Conservation (phyloP, 2,329 filamentous ascomycete genomes). For the Coniochaeta sp. region DNA sequence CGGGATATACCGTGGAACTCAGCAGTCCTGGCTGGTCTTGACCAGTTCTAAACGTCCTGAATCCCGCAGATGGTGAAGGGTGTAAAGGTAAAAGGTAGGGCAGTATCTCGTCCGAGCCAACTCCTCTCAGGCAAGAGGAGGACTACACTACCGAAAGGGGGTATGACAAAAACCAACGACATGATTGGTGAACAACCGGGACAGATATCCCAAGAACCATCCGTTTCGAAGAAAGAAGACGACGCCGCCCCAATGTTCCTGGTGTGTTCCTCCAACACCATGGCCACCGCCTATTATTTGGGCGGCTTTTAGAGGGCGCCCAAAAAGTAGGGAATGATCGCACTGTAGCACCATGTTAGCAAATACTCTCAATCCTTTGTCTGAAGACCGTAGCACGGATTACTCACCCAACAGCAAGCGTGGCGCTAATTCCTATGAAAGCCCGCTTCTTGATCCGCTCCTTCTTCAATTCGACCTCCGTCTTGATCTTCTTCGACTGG, state of each 20-base stretch:
- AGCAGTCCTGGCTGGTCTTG: not conserved
- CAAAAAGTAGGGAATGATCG: not conserved
- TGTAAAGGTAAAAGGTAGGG: no score
- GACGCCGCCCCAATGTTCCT: not conserved
- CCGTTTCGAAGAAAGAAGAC: not conserved
- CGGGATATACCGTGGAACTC: not conserved
- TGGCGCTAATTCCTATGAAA: constrained; percentile 77
- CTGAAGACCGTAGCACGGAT: not conserved
- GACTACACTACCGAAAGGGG: not conserved
- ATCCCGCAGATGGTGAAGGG: not conserved
- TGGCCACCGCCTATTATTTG: not conserved
- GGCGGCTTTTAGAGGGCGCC: not conserved
- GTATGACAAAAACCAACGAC: constrained; percentile 1
- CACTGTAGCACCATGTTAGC: constrained; percentile 5
- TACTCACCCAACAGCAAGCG: constrained; percentile 84
- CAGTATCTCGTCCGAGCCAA: not conserved
- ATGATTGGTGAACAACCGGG: not conserved
- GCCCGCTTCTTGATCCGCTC: constrained; percentile 82
- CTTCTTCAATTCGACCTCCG: constrained; percentile 75
- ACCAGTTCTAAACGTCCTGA: not conserved
- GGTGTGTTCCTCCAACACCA: not conserved
- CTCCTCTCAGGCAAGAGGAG: not conserved
- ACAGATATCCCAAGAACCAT: not conserved
- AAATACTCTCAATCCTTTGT: not conserved
- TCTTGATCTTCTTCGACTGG: constrained; percentile 65